phyloP scores from a whole-genome alignment of 257 asterid genomes.

The Petunia axillaris region DNA sequence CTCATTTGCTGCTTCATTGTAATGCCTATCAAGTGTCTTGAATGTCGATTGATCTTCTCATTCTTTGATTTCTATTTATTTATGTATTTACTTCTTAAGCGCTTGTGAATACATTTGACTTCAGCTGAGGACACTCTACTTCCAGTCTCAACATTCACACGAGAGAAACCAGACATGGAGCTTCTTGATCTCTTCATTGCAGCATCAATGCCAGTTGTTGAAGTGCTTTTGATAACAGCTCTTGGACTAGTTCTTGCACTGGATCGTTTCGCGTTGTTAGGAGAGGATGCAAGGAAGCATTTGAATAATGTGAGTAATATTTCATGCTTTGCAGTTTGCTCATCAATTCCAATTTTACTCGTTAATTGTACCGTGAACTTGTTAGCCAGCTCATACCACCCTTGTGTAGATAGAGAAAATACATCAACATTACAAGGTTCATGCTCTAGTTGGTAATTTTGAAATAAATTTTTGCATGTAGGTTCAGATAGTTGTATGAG shows the following conservation, averaged over 20 bases:
- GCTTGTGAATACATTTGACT: too few species aligned
- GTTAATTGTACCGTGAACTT: neutral
- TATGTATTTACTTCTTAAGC: too few species aligned
- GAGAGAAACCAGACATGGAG: constrained; percentile 44
- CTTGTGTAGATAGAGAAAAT: too few species aligned
- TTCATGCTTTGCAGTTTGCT: neutral
- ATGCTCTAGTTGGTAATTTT: too few species aligned
- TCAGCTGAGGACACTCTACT: neutral
- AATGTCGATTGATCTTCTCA: too few species aligned
- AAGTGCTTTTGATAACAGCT: constrained; percentile 77
- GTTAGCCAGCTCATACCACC: neutral
- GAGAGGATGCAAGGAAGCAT: constrained; percentile 84
- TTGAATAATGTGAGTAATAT: constrained; percentile 57
- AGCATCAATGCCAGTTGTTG: constrained; percentile 70
- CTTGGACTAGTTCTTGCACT: constrained; percentile 74
- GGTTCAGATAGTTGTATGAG: too few species aligned
- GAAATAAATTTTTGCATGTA: too few species aligned
- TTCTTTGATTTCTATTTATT: too few species aligned
- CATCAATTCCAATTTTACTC: neutral
- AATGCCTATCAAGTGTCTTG: too few species aligned
- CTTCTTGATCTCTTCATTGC: constrained; percentile 62
- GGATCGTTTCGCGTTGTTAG: constrained; percentile 57
- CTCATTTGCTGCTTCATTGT: too few species aligned
- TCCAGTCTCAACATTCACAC: neutral
- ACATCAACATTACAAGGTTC: too few species aligned